phyloP scores from a whole-genome alignment of 2,329 filamentous ascomycete species.

The Pseudogymnoascus sp. region DNA sequence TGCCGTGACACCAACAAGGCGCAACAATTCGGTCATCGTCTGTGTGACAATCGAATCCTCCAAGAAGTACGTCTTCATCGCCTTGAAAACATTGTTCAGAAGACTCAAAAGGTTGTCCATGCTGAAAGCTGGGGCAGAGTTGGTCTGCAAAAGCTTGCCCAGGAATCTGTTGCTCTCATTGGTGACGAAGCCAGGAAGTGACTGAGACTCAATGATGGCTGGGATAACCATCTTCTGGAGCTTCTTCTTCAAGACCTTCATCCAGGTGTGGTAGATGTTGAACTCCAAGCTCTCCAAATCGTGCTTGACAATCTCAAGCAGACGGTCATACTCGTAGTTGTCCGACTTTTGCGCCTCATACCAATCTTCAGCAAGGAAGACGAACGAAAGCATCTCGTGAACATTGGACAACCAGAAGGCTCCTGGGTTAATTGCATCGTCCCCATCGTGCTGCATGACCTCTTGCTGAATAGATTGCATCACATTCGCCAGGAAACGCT shows the following conservation, averaged over 20 bases:
- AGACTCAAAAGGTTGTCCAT: conserved; percentile 98
- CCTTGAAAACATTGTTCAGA: conserved; percentile 93
- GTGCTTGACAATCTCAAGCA: conserved; percentile 98
- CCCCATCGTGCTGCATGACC: conserved; percentile 97
- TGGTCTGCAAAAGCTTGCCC: conserved; percentile 87
- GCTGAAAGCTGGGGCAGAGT: conserved; percentile 89
- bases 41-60: conserved; percentile 95
- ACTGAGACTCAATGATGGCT: conserved; percentile 97
- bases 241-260: conserved; percentile 99
- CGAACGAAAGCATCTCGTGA: conserved; percentile 98
- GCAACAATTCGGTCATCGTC: conserved; percentile 86
- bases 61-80: conserved; percentile 97
- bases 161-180: conserved; percentile 98
- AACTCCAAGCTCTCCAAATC: conserved; percentile 97
- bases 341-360: conserved; percentile 99
- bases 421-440: conserved; percentile 93
- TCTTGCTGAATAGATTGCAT: conserved; percentile 99
- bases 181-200: conserved; percentile 93
- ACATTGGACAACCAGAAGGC: conserved; percentile 99
- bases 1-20: conserved; percentile 89
- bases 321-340: conserved; percentile 96
- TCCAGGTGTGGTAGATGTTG: conserved; percentile 99
- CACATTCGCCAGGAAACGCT: conserved; percentile 96
- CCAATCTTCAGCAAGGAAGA: conserved; percentile 98
- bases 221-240: conserved; percentile 99